A percentile compares a stretch with the other conserved stretches of the same genome.
Conservation (phyloP, 495 filamentous ascomycete genomes). For the Penicillium crystallinum region DNA sequence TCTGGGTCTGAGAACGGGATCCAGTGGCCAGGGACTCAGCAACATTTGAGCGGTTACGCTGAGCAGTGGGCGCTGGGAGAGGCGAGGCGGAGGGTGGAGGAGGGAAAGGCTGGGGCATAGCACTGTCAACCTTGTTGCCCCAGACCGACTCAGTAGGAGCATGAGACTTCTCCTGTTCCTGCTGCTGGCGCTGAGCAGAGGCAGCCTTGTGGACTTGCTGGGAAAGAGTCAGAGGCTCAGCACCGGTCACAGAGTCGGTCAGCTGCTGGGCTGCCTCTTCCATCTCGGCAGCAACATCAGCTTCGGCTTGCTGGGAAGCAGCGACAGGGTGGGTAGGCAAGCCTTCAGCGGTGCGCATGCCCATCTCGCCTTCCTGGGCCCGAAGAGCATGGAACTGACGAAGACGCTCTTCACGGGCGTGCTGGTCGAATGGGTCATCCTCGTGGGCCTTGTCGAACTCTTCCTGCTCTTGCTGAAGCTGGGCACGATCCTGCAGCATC, state of each 20-base stretch:
- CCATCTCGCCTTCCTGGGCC: slow-evolving; percentile 46
- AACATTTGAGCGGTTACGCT: slow-evolving; percentile 75
- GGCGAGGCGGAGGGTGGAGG: slow-evolving; percentile 68
- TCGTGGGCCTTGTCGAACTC: slow-evolving; percentile 50
- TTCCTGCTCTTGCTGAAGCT: slow-evolving; percentile 59
- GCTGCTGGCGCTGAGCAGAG: slow-evolving; percentile 58
- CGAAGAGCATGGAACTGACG: slow-evolving; percentile 60
- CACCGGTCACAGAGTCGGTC: slow-evolving; percentile 16
- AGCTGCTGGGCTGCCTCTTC: slow-evolving; percentile 17
- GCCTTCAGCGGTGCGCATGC: slow-evolving; percentile 38
- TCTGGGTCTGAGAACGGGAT: slow-evolving; percentile 69
- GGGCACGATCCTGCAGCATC: slow-evolving; percentile 57
- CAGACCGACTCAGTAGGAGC: slow-evolving; percentile 53
- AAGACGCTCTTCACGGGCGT: slow-evolving; percentile 53
- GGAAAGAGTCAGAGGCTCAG: slow-evolving; percentile 61
- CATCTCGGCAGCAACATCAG: slow-evolving; percentile 17
- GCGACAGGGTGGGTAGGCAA: slow-evolving; percentile 38
- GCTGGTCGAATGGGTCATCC: slow-evolving; percentile 46
- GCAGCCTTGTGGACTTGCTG: slow-evolving; percentile 83
- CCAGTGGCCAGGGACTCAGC: slow-evolving; percentile 72
- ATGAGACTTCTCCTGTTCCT: slow-evolving; percentile 36
- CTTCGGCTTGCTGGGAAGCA: slow-evolving; percentile 21
- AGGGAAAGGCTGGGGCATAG: slow-evolving; percentile 74
- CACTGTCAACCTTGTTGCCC: slow-evolving; percentile 51
- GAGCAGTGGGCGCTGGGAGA: slow-evolving; percentile 79